Conservation (phyloP, 345 rosid genomes). For the Lenwebbia sp. region DNA sequence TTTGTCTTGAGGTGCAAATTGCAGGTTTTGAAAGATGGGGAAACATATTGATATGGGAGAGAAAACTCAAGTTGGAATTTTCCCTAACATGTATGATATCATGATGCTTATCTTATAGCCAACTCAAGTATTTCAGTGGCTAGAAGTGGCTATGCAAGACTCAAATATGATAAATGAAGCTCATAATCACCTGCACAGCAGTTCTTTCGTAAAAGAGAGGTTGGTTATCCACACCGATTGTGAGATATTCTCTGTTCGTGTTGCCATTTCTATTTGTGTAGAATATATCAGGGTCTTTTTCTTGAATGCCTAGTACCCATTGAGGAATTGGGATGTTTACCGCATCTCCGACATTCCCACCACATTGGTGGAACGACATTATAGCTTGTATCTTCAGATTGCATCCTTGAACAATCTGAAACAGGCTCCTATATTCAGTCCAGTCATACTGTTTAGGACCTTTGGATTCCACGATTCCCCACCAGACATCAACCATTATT, state of each 20-base stretch:
- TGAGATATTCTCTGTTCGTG: constrained; percentile 57
- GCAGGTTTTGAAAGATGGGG: background rate
- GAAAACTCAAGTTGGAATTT: background rate
- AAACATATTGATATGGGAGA: background rate
- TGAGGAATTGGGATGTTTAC: constrained; percentile 65
- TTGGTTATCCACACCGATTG: constrained; percentile 54
- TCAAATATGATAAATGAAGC: background rate
- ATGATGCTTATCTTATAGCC: background rate
- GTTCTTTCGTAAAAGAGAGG: constrained; percentile 56
- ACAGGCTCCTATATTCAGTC: constrained; percentile 66
- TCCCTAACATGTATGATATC: background rate
- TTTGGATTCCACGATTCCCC: constrained; percentile 66
- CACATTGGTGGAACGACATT: constrained; percentile 87
- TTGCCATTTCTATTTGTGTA: constrained; percentile 49
- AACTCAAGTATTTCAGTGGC: background rate
- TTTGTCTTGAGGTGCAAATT: background rate
- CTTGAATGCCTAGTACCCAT: constrained; percentile 56
- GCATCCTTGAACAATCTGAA: constrained; percentile 31
- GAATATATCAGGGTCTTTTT: constrained; percentile 50
- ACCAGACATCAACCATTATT: constrained; percentile 81
- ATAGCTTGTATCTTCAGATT: constrained; percentile 62
- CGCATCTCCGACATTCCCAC: constrained; percentile 77
- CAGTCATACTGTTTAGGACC: constrained; percentile 59
- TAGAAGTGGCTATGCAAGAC: background rate
- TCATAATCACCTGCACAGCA: constrained; percentile 41